phyloP scores from a whole-genome alignment of 306 rosid species.

The Prunus mongolica region DNA sequence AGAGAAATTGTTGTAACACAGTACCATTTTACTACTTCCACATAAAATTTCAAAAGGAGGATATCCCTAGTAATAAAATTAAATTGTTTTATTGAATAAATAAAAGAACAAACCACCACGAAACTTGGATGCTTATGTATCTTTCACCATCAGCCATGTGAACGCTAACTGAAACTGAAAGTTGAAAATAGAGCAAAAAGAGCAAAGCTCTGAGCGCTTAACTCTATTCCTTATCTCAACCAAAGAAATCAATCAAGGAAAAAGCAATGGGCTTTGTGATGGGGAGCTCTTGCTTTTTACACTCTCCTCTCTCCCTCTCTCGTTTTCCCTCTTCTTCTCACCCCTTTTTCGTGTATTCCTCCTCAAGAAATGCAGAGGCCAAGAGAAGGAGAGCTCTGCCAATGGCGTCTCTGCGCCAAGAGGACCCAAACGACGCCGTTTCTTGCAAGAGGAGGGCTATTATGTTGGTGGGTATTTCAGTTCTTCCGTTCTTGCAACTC shows the following conservation, averaged over 20 bases:
- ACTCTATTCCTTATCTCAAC: slow-evolving; percentile 9
- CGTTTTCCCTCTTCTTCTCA: slow-evolving; percentile 30
- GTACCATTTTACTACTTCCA: slow-evolving; percentile 10
- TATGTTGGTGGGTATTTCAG: slow-evolving; percentile 55
- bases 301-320: slow-evolving; percentile 38
- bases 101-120: neutral
- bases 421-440: slow-evolving; percentile 20
- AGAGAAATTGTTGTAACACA: no score
- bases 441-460: slow-evolving; percentile 48
- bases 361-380: slow-evolving; percentile 30
- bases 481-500: slow-evolving; percentile 62
- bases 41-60: neutral
- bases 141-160: neutral
- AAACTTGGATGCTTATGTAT: neutral
- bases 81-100: neutral
- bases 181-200: neutral
- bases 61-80: no score
- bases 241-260: slow-evolving; percentile 1
- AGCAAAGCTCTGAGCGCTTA: neutral
- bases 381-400: slow-evolving; percentile 28
- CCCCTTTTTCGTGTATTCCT: slow-evolving; percentile 16
- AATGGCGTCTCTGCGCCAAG: slow-evolving; percentile 30
- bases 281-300: slow-evolving; percentile 43
- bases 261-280: slow-evolving; percentile 39
- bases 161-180: neutral